Base-by-base conservation (phyloP, 148 eudicot species). In the Spergularia bocconei region DNA sequence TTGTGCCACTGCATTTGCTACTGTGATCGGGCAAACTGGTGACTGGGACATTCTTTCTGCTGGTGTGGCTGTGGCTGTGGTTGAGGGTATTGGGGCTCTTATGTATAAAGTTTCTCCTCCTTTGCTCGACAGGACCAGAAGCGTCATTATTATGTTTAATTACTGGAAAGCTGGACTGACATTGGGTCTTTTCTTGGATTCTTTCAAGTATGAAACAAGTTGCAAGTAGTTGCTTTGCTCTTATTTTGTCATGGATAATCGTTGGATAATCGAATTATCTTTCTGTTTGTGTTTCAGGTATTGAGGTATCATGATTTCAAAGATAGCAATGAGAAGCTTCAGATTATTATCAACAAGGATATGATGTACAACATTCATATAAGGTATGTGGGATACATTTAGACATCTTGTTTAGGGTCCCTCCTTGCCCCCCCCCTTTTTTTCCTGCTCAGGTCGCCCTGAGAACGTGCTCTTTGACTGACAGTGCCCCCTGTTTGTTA, bases 41-140 rank as follows among this genome's bases (percentile, higher is more conserved):
- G 98, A 91, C 59, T 94, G 98, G 97, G 98, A 94, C 87, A 90
- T 94, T 72, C 79, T 94, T 19, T 85, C 97, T 36, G 93, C 97
- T 77, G 98, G 87, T 29, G 83, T 93, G 77, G 88, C 97, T 65
- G 95, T 90, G 61, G 88, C 87, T 75, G 79, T 93, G 54, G 97
- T 91, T 62, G 98, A 93, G 79, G 98, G 87, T 64, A 88, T 93
- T 74, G 98, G 97, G 69, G 95, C 97, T 76, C 93, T 93, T 74
- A 91, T 85, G 93, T 90, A 91, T 75, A 85, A 79, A 72, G 81
- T 75, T 72, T 87, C 97, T 63, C 59, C 80, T 74, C 86, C 90
- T 77, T 78, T 84, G 25, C 78, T 86, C 44, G 79, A 78, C 17
- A 78, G 78, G 77, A 41, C 81, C 50, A 86, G 76, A 77, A 77